phyloP scores from a whole-genome alignment of 2,329 filamentous ascomycete species.

The Zasmidium citrigriseum region DNA sequence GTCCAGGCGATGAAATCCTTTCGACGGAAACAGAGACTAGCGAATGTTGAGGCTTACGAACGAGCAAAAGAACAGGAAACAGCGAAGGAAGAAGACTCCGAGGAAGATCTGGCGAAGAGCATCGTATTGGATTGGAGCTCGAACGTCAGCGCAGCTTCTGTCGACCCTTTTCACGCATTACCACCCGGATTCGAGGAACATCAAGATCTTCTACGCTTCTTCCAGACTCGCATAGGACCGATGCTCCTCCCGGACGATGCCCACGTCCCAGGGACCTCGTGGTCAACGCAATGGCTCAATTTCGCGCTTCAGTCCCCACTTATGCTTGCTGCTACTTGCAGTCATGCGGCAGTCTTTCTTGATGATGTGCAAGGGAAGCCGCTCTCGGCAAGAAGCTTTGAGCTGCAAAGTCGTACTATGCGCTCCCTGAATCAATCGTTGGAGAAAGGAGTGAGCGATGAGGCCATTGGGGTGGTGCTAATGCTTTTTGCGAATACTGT shows the following conservation, averaged over 20 bases:
- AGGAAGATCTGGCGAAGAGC: neutral
- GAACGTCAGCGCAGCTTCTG: neutral
- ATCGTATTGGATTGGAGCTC: neutral
- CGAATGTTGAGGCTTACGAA: neutral
- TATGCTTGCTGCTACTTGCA: neutral
- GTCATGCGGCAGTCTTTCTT: neutral
- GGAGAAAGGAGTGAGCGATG: neutral
- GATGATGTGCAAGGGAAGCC: neutral
- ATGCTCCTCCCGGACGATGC: neutral
- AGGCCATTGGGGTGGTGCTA: neutral
- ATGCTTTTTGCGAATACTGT: neutral
- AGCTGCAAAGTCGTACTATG: neutral
- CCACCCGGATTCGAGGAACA: neutral
- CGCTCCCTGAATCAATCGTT: neutral
- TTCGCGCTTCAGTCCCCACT: neutral
- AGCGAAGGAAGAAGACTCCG: neutral
- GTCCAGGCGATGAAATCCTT: neutral
- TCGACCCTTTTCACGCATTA: neutral
- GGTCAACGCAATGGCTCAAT: neutral
- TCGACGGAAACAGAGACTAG: neutral
- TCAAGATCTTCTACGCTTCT: neutral
- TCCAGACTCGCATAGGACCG: neutral
- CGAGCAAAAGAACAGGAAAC: neutral
- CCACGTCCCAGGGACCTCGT: neutral
- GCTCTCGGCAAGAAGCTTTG: neutral